A percentile compares a stretch with the other conserved stretches of the same genome.
phyloP scores from a whole-genome alignment of 139 green algal genomes.

The Haematococcus lacustris region DNA sequence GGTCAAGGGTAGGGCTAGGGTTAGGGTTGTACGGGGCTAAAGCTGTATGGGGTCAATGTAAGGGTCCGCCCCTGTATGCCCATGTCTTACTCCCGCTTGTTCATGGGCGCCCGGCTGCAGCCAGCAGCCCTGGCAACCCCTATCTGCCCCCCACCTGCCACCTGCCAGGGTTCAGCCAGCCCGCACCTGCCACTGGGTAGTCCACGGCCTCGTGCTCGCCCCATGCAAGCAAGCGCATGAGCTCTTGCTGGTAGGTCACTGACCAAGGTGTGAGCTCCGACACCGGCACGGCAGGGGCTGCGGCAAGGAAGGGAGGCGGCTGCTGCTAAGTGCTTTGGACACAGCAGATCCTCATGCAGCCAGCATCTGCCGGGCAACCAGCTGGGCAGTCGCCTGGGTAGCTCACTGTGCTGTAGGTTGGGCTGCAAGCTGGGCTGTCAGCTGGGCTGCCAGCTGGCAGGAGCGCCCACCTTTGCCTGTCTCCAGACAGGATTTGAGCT shows the following conservation, averaged over 20 bases:
- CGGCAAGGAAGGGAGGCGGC: background rate
- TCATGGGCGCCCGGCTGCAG: background rate
- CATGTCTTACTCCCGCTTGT: background rate
- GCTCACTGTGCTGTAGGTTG: background rate
- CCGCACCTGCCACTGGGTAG: conserved; percentile 57
- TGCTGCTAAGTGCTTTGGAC: background rate
- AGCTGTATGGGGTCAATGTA: background rate
- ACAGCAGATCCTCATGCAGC: background rate
- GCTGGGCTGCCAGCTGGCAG: background rate
- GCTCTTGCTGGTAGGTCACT: conserved; percentile 61
- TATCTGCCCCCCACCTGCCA: no score
- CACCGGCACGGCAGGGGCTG: background rate
- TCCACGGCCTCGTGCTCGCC: conserved; percentile 80
- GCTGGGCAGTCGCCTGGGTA: background rate
- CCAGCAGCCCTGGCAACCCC: no score
- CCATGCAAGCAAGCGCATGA: conserved; percentile 70
- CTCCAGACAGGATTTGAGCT: conserved; percentile 5
- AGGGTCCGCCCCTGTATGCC: background rate
- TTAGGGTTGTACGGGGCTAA: background rate
- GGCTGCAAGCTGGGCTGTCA: background rate
- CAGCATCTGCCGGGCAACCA: background rate
- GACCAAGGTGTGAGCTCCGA: conserved; percentile 67
- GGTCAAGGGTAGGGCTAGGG: background rate
- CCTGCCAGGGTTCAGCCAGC: no score
- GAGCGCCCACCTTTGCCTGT: conserved; percentile 1